Evolutionary conservation across 352 stramenopile genomes (phyloP), one percentile per base, ranked within the genome.

Genomic region (Pythium pyrilobum): DNA sequence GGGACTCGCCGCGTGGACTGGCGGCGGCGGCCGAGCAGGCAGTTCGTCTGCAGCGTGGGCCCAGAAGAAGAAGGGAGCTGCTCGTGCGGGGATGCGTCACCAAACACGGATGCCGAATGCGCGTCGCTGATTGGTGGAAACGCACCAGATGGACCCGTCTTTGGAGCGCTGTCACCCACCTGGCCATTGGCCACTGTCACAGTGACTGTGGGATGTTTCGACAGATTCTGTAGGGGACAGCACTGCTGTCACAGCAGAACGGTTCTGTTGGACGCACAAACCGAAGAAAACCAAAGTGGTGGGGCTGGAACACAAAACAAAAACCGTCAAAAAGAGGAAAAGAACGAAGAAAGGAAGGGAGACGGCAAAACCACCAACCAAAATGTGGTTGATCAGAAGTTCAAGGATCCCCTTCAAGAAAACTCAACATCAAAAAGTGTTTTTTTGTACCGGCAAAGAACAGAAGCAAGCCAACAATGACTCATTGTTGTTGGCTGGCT

Each of bases 31-130:
- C 16, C 2, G 36, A 13, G 10, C 16, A 39, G 39, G 28, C 16
- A 55, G 37, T 64, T 64, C 56, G 56, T 58, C 56, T 63, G 46
- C 55, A 63, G 36, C 12, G 15, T 11, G 18, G 4, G 15, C 43
- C 27, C 33, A 18, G 42, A 42, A 60, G 49, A 52, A 60, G 33
- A 50, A 51, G 40, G 27, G 39, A 50, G 31, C 29, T 36, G 10
- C 52, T 48, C 29, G 31, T 27, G 20, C 41, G 36, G 28, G 32
- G 53, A 49, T 61, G 45, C 42, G 41, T 25, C 34, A 24, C 4
- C 21, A 25, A 18, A 39, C 27, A 59, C 27, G 33, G 33, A 27
- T 33, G 52, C 2, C 18, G 41, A 27, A 46, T 37, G 18, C 20
- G 16, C 4, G 5, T 11, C 13, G 3, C 6, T 48, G 53, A 56